Evolutionary conservation across 1,284 basidiomycete species (phyloP).

Genomic region (Ganoderma lucidum): DNA sequence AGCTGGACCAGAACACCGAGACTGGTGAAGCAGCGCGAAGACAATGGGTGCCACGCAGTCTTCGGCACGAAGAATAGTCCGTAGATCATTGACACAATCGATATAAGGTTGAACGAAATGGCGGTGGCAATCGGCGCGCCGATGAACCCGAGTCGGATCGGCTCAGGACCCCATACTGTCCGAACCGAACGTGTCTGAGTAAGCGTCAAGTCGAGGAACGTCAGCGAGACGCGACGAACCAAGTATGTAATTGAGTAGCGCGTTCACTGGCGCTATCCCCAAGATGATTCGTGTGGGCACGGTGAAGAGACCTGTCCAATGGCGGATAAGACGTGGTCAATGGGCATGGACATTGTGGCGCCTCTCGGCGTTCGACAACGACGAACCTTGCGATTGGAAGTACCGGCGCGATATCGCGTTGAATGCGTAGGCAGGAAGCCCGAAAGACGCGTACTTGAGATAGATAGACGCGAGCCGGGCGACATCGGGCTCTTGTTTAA

Average conservation of each 20-base stretch:
- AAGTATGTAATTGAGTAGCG: slow-evolving; percentile 84
- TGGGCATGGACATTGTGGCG: slow-evolving; percentile 2
- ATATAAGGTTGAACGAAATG: slow-evolving; percentile 88
- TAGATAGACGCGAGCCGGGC: slow-evolving; percentile 82
- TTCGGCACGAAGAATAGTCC: slow-evolving; percentile 77
- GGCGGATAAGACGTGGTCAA: not conserved
- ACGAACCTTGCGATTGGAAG: slow-evolving; percentile 85
- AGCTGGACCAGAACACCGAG: slow-evolving; percentile 79
- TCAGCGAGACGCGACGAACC: slow-evolving; percentile 49
- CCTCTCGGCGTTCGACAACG: not conserved
- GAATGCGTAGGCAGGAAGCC: slow-evolving; percentile 90
- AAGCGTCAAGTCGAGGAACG: not conserved
- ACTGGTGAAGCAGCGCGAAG: slow-evolving; percentile 69
- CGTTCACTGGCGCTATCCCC: slow-evolving; percentile 88
- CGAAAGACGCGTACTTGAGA: slow-evolving; percentile 80
- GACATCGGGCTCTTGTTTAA: slow-evolving; percentile 90
- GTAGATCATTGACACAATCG: slow-evolving; percentile 74
- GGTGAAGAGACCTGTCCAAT: slow-evolving; percentile 72
- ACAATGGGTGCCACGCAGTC: slow-evolving; percentile 88
- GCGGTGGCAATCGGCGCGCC: slow-evolving; percentile 94
- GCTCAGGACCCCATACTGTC: slow-evolving; percentile 83
- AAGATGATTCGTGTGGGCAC: slow-evolving; percentile 90
- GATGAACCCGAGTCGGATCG: slow-evolving; percentile 87
- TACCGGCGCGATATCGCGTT: slow-evolving; percentile 83
- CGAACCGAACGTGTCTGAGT: not conserved